These are phyloP conservation scores for Botrytis deweyae DNA, from an alignment of 2,329 filamentous ascomycete species.

Conservation along the genomic window DNA sequence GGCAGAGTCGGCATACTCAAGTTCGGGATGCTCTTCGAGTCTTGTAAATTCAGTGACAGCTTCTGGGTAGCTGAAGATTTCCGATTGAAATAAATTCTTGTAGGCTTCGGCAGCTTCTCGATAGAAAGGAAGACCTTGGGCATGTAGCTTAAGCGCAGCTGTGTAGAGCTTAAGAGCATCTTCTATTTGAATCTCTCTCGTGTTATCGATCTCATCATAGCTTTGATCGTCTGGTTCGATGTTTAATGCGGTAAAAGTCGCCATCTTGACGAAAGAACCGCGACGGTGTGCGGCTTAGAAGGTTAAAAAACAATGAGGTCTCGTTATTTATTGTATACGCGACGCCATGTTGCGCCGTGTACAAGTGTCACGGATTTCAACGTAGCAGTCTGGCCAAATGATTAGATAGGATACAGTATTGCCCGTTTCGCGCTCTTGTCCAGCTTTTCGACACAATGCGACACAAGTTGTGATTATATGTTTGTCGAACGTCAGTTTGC, in stretches of 20 bases:
- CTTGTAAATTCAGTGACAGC: slow-evolving; percentile 81
- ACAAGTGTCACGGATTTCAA: neutral
- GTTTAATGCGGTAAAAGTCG: slow-evolving; percentile 78
- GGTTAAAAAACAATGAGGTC: neutral
- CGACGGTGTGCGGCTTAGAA: neutral
- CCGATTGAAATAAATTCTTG: slow-evolving; percentile 79
- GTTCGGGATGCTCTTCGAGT: slow-evolving; percentile 56
- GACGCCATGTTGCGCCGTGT: neutral
- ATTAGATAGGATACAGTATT: neutral
- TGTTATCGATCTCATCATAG: slow-evolving; percentile 91
- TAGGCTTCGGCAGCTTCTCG: slow-evolving; percentile 79
- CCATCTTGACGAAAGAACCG: slow-evolving; percentile 17
- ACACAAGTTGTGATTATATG: neutral
- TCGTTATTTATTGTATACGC: neutral
- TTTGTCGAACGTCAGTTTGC: neutral
- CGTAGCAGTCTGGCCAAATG: neutral
- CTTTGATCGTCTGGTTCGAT: slow-evolving; percentile 88
- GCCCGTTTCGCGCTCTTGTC: neutral
- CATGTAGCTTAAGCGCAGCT: slow-evolving; percentile 83
- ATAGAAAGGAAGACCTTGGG: slow-evolving; percentile 77
- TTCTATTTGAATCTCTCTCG: slow-evolving; percentile 93
- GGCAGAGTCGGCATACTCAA: slow-evolving; percentile 48
- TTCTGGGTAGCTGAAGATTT: slow-evolving; percentile 91
- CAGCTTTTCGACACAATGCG: neutral
- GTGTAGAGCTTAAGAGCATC: slow-evolving; percentile 96